Evolutionary conservation across 2,329 filamentous ascomycete genomes (phyloP), one percentile per base, ranked within the genome.

Genomic region (Mollisiaceae sp.): DNA sequence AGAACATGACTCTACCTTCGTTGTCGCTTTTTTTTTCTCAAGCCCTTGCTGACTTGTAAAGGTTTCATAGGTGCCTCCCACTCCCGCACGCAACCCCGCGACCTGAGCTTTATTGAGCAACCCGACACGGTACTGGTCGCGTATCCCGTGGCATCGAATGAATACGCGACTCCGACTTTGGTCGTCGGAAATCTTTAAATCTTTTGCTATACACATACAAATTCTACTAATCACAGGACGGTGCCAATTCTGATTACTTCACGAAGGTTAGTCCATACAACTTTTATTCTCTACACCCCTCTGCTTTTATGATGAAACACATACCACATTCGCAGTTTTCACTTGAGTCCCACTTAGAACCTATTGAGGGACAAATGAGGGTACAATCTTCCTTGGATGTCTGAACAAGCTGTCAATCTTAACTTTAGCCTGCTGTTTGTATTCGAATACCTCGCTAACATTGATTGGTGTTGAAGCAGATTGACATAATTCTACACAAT

Each of bases 241-340:
- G 4, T n/a, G 11, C 8, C 12, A 4, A 15, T 18, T 22, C 36
- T 18, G 3, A 11, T 36, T 8, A n/a, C 22, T 9, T 35, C 8
- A 8, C 9, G 47, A 54, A 68, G 68, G 67, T 72, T 52, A 70
- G 70, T 70, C 59, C 65, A 59, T 62, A 20, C 50, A 24, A 38
- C 5, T 67, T 45, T 20, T 54, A 59, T 70, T 64, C 45, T 43
- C 63, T 62, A 15, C 50, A n/a, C 45, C 35, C 36, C 41, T 57
- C 8, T 64, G 72, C 77, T 75, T 73, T 74, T 75, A 88, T 91
- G 89, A 91, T 91, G 88, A 91, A 91, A 89, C 79, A 85, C 85
- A 83, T 88, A 86, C 83, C 82, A 86, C 83, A 91, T 92, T 93
- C 90, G 90, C 90, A 93, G 90, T 93, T 93, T 93, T 88, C 90